Evolutionary conservation across 495 filamentous ascomycete species (phyloP).

Genomic region (Hyaloscypha hepaticicola): DNA sequence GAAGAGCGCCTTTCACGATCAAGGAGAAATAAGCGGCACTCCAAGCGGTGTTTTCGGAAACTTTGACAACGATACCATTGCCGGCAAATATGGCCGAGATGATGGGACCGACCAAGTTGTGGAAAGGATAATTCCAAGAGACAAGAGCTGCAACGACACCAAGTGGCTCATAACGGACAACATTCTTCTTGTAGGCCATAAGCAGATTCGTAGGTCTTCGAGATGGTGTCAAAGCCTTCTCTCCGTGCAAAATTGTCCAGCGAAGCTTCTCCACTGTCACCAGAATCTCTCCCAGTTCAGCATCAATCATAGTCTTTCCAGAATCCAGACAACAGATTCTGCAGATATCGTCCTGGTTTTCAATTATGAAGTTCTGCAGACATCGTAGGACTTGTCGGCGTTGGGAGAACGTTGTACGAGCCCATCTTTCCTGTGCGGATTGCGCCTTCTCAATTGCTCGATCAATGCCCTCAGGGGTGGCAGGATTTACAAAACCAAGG

Average conservation of each 20-base stretch:
- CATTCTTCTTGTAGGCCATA: constrained; percentile 94
- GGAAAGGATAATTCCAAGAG: constrained; percentile 96
- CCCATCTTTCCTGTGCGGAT: constrained; percentile 78
- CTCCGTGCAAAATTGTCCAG: constrained; percentile 92
- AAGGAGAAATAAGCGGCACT: constrained; percentile 75
- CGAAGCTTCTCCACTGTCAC: constrained; percentile 90
- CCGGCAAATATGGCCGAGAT: constrained; percentile 92
- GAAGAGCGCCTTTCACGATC: constrained; percentile 74
- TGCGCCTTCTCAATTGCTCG: constrained; percentile 70
- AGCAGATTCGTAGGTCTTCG: constrained; percentile 78
- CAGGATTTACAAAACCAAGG: constrained; percentile 77
- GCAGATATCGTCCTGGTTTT: constrained; percentile 87
- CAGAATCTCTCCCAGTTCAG: constrained; percentile 88
- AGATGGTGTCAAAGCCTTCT: constrained; percentile 71
- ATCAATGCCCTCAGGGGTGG: constrained; percentile 77
- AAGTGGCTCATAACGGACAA: constrained; percentile 86
- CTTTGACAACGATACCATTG: constrained; percentile 88
- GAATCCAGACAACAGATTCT: constrained; percentile 87
- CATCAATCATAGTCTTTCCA: constrained; percentile 96
- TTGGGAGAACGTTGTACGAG: constrained; percentile 71
- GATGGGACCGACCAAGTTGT: constrained; percentile 89
- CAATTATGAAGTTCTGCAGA: constrained; percentile 77
- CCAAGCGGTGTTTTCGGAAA: constrained; percentile 92
- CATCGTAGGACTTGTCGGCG: constrained; percentile 78
- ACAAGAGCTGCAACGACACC: constrained; percentile 91